Evolutionary conservation across 202 grass and related monocot genomes (phyloP), one percentile per base, ranked within the genome.

Genomic region (Eragrostis tef): DNA sequence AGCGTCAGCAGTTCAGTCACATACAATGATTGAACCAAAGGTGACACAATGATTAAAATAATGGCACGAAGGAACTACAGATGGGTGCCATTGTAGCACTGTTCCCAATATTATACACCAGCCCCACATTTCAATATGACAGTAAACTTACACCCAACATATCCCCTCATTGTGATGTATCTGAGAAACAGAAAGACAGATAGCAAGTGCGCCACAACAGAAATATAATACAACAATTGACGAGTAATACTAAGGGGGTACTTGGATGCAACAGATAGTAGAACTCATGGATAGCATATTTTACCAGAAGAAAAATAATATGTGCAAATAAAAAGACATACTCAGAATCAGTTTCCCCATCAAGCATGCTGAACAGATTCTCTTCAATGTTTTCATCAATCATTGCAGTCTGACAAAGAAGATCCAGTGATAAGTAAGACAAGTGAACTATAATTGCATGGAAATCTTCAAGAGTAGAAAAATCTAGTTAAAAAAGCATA

Each of bases 301-400:
- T 67, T 19, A 84, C 47, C 46, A 53, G 51, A 77, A 77, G 6
- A 54, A 1, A 31, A 31, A 63, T 10, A 31, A 31, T 31, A 62
- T 19, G 73, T 73, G 60, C 62, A 73, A 70, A 84, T 67, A 75
- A 78, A 77, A 61, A 53, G 71, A 93, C 88, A 83, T 94, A 98
- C 94, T 95, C 90, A 74, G 89, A 87, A 70, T 99, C 96, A 60
- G 93, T 99, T 93, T 99, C 93, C 53, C 93, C 96, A 85, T 99
- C 93, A 85, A 98, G 96, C 92, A 95, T 90, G 57, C 83, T 90
- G 89, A 99, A 99, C 21, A 95, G 81, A 81, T 94, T 90, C 86
- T 93, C 96, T 91, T 99, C 93, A 16, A 95, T 99, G 56, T 93
- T 99, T 74, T 90, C 85, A 48, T 90, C 78, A 26, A 93, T 85